Conservation (phyloP, 164 flowering plant genomes). For the Tinospora cordifolia region DNA sequence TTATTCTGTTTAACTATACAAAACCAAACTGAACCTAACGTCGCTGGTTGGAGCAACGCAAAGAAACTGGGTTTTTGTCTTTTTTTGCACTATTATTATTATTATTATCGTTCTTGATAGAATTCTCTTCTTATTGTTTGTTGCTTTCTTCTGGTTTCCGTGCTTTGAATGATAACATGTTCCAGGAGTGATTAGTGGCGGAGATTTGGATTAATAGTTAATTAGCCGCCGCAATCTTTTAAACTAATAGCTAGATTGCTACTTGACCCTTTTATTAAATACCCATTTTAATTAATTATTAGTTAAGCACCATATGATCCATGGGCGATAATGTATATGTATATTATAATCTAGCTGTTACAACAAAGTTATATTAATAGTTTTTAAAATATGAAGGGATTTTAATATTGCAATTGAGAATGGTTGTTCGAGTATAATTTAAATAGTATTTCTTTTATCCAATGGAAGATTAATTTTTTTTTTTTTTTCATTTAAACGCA, state of each 20-base stretch:
- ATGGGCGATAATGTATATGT: no score
- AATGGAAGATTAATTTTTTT: no score
- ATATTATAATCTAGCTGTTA: not conserved
- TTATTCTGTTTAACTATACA: not conserved
- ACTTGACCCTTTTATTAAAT: not conserved
- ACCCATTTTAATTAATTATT: not conserved
- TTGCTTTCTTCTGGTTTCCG: not conserved
- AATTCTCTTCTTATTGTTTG: not conserved
- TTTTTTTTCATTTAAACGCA: no score
- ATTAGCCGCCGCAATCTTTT: conserved; percentile 28
- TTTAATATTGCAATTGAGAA: no score
- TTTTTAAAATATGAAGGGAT: no score
- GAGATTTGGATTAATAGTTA: conserved; percentile 26
- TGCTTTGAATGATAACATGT: not conserved
- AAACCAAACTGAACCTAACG: not conserved
- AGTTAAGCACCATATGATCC: not conserved
- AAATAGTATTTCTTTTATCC: no score
- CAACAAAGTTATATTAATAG: no score
- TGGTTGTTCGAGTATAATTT: no score
- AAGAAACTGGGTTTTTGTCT: not conserved
- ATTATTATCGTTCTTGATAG: not conserved
- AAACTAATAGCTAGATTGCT: not conserved
- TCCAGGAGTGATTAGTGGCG: conserved; percentile 32
- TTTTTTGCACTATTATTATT: not conserved
- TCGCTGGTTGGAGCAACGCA: conserved; percentile 4